A percentile compares a stretch with the other conserved stretches of the same genome.
Conservation (phyloP, 2,329 filamentous ascomycete species). For the Pezicula carpinea region DNA sequence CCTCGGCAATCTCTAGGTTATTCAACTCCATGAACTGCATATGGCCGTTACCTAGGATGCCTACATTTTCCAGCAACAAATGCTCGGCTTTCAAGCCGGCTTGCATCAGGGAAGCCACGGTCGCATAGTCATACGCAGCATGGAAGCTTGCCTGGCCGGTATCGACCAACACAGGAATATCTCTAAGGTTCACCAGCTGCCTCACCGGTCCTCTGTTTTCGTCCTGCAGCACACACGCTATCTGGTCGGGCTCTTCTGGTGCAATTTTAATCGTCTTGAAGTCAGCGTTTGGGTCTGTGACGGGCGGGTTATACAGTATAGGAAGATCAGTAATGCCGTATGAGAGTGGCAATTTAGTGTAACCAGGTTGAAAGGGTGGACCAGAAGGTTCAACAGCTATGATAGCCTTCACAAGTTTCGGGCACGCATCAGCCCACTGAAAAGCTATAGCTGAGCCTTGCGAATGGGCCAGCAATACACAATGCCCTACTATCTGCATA, state of each 20-base stretch:
- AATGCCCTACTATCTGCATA: slow-evolving; percentile 3
- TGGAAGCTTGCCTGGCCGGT: slow-evolving; percentile 39
- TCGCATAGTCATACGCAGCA: slow-evolving; percentile 38
- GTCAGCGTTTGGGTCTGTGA: slow-evolving; percentile 32
- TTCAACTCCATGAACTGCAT: slow-evolving; percentile 45
- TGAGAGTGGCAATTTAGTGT: slow-evolving; percentile 29
- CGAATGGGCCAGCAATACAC: slow-evolving; percentile 27
- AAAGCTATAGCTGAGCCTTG: slow-evolving; percentile 35
- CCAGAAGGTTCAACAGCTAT: slow-evolving; percentile 40
- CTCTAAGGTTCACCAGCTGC: slow-evolving; percentile 28
- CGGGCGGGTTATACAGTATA: slow-evolving; percentile 40
- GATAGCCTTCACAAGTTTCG: slow-evolving; percentile 33
- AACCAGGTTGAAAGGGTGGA: slow-evolving; percentile 39
- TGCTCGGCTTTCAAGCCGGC: slow-evolving; percentile 33
- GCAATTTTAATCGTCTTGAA: slow-evolving; percentile 27
- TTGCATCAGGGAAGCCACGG: slow-evolving; percentile 35
- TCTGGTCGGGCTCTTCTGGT: slow-evolving; percentile 17
- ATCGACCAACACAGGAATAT: slow-evolving; percentile 31
- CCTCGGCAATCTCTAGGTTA: slow-evolving; percentile 31
- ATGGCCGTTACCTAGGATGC: slow-evolving; percentile 39
- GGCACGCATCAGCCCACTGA: slow-evolving; percentile 33
- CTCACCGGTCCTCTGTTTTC: slow-evolving; percentile 22
- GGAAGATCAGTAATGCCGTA: slow-evolving; percentile 44
- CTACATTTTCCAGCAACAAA: slow-evolving; percentile 32
- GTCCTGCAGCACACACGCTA: slow-evolving; percentile 29